Evolutionary conservation across 305 asterid genomes (phyloP).

Genomic region (Stenogyne calaminthoides): DNA sequence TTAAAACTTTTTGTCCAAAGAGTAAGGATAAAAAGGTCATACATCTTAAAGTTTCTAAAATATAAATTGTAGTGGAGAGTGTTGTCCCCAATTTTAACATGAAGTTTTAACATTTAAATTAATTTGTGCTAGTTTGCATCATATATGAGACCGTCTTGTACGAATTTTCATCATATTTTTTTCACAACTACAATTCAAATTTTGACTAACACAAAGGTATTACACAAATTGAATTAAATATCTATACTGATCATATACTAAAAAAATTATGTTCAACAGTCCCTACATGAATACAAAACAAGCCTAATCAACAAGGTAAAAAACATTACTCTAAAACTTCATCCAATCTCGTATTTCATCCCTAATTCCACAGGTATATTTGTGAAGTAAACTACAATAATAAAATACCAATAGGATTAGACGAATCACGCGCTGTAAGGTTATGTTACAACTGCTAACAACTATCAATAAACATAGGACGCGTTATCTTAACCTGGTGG

Average conservation of each 20-base stretch:
- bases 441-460: slow-evolving; percentile 13
- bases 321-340: background rate
- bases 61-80: too few species aligned
- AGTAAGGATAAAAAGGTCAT: too few species aligned
- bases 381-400: background rate
- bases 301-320: background rate
- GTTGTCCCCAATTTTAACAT: too few species aligned
- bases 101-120: too few species aligned
- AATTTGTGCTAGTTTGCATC: too few species aligned
- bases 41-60: too few species aligned
- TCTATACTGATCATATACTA: background rate
- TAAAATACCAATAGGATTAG: background rate
- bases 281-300: background rate
- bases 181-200: background rate
- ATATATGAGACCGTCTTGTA: too few species aligned
- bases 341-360: background rate
- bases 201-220: background rate
- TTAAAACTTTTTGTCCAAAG: too few species aligned
- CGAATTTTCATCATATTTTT: background rate
- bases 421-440: background rate
- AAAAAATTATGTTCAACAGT: background rate
- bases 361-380: background rate
- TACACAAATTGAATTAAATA: background rate
- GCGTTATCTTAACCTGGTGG: background rate
- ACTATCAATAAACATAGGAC: slow-evolving; percentile 8